These are phyloP conservation scores for Zygoascus flipseniorum DNA, from an alignment of 805 yeast species.

Conservation along the genomic window DNA sequence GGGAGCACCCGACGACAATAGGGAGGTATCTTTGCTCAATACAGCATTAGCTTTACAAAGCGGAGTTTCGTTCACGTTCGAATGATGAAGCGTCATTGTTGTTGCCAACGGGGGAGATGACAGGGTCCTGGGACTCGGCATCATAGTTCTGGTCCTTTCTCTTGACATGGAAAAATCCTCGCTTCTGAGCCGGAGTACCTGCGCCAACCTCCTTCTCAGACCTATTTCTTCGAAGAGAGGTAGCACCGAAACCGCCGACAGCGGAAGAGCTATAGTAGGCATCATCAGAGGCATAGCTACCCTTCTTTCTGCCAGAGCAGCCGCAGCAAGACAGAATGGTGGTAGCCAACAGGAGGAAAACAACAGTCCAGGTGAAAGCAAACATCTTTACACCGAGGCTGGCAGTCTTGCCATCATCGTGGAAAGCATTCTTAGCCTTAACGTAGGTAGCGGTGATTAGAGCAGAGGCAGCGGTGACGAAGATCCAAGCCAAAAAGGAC, in stretches of 20 bases:
- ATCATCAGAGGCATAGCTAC: not conserved
- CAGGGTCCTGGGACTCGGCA: slow-evolving; percentile 7
- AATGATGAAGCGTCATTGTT: not conserved
- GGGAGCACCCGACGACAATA: not conserved
- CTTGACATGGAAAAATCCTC: slow-evolving; percentile 11
- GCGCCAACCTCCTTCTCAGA: slow-evolving; percentile 1
- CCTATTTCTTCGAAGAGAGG: slow-evolving; percentile 1
- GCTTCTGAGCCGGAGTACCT: not conserved
- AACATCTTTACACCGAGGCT: slow-evolving; percentile 31
- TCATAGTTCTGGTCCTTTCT: slow-evolving; percentile 1
- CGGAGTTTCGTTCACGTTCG: not conserved
- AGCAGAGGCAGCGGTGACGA: slow-evolving; percentile 46
- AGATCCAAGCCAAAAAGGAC: slow-evolving; percentile 20
- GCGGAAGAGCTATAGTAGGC: not conserved
- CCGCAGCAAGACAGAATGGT: slow-evolving; percentile 24
- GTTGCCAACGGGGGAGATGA: slow-evolving; percentile 1
- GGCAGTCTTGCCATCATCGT: slow-evolving; percentile 30
- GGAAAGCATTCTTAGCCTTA: slow-evolving; percentile 66
- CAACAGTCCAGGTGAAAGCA: slow-evolving; percentile 54
- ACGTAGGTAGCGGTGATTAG: slow-evolving; percentile 70
- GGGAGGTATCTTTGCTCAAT: too few relatives aligned
- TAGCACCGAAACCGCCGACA: not conserved
- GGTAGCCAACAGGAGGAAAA: slow-evolving; percentile 13
- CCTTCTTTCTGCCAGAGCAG: slow-evolving; percentile 7
- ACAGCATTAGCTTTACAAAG: not conserved